These are phyloP conservation scores for Plenodomus biglobosus DNA, from an alignment of 2,329 filamentous ascomycete genomes.

Conservation along the genomic window DNA sequence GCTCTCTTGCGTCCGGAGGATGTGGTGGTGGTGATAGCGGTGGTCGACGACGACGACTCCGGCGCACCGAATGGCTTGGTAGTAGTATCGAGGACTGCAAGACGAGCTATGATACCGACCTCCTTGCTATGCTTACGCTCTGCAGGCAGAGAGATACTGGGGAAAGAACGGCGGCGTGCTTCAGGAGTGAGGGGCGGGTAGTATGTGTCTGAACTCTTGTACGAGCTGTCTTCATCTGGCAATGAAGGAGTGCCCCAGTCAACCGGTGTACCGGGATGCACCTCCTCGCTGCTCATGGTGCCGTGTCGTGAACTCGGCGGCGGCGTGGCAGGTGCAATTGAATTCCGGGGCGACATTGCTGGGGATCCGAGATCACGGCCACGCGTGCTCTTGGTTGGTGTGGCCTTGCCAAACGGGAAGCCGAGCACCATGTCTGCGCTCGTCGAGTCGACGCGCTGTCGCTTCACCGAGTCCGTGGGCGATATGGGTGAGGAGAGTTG, in stretches of 20 bases:
- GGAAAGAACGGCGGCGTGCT: slow-evolving; percentile 1
- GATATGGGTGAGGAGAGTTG: neutral
- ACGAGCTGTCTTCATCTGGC: too few relatives aligned
- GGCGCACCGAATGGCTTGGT: neutral
- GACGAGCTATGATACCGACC: slow-evolving; percentile 3
- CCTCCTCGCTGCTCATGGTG: slow-evolving; percentile 1
- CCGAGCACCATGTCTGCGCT: neutral
- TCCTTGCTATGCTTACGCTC: slow-evolving; percentile 1
- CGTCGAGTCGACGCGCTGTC: slow-evolving; percentile 13
- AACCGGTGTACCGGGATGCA: slow-evolving; percentile 14
- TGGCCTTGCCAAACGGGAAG: neutral
- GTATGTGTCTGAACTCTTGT: neutral
- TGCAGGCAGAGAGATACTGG: neutral
- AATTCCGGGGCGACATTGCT: neutral
- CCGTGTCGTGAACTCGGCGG: neutral
- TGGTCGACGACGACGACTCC: too few relatives aligned
- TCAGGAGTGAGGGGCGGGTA: neutral
- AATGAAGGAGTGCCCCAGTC: slow-evolving; percentile 10
- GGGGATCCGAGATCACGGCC: neutral
- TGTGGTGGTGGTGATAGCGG: too few relatives aligned
- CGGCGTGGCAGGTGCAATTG: neutral
- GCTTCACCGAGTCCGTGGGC: slow-evolving; percentile 9
- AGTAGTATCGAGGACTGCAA: slow-evolving; percentile 1
- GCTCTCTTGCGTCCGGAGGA: neutral
- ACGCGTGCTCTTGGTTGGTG: neutral